These are phyloP conservation scores for Plasmodium adleri DNA, from an alignment of 169 alveolate genomes.

Conservation along the genomic window DNA sequence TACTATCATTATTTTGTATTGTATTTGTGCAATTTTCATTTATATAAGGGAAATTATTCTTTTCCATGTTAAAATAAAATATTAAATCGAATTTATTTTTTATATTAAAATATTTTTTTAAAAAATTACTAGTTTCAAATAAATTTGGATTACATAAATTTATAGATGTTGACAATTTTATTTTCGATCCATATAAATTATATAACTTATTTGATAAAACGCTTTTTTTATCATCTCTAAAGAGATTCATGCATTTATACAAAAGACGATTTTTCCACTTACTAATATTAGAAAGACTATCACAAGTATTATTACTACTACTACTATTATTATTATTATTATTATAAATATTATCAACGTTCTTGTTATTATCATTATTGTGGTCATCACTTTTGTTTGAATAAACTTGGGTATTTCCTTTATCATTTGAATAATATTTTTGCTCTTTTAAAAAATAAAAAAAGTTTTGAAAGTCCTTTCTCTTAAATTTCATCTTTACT, in stretches of 20 bases:
- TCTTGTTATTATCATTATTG: too few relatives aligned
- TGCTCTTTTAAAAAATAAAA: constrained; percentile 32
- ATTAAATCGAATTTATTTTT: constrained; percentile 62
- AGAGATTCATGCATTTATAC: constrained; percentile 9
- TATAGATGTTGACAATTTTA: constrained; percentile 45
- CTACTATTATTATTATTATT: too few relatives aligned
- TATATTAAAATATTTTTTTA: constrained; percentile 46
- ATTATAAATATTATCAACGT: too few relatives aligned
- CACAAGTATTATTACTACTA: too few relatives aligned
- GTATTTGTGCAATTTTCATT: neutral
- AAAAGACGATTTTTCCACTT: constrained; percentile 10
- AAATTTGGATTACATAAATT: constrained; percentile 27
- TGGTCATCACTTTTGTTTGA: too few relatives aligned
- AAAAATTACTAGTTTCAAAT: constrained; percentile 44
- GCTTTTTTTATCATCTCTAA: constrained; percentile 8
- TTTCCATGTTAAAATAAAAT: constrained; percentile 41
- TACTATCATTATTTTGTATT: too few relatives aligned
- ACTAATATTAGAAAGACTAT: neutral
- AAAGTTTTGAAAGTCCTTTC: constrained; percentile 52
- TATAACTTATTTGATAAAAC: constrained; percentile 37
- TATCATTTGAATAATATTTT: neutral
- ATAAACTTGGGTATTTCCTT: too few relatives aligned
- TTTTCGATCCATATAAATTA: constrained; percentile 48
- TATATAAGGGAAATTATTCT: neutral
- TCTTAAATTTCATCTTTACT: constrained; percentile 43